A percentile compares a stretch with the other conserved stretches of the same genome.
Evolutionary conservation across 1,284 basidiomycete genomes (phyloP).

Genomic region (Coniophora puteana): DNA sequence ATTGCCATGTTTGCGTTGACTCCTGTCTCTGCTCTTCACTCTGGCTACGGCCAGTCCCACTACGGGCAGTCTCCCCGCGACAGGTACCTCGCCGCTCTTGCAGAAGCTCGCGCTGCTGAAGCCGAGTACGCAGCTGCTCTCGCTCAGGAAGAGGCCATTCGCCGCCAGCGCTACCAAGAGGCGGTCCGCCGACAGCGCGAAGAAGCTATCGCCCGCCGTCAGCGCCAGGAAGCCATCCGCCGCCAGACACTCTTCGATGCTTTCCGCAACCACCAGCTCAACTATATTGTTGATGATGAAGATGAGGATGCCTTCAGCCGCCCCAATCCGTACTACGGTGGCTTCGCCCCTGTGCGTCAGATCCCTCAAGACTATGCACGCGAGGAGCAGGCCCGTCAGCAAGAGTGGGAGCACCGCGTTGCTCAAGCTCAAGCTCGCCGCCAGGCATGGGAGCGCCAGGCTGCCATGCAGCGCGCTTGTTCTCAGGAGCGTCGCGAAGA

Average conservation of each 20-base stretch:
- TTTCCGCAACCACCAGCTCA: conserved; percentile 2
- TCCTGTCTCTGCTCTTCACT: conserved; percentile 6
- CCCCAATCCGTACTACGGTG: neutral
- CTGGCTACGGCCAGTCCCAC: neutral
- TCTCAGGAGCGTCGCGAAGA: neutral
- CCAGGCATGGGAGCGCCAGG: conserved; percentile 1
- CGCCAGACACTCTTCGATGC: conserved; percentile 6
- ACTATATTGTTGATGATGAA: neutral
- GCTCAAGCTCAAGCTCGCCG: conserved; percentile 4
- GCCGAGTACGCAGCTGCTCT: conserved; percentile 29
- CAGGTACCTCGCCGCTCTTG: conserved; percentile 22
- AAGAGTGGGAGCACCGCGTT: conserved; percentile 8
- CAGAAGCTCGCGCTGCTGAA: conserved; percentile 22
- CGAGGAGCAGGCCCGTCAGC: neutral
- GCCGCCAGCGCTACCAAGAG: conserved; percentile 25
- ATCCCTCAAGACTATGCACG: neutral
- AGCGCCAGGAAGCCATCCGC: conserved; percentile 3
- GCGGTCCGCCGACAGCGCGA: conserved; percentile 18
- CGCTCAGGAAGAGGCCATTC: conserved; percentile 19
- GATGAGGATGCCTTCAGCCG: neutral
- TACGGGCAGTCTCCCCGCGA: conserved; percentile 14
- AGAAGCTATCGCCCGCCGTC: conserved; percentile 4
- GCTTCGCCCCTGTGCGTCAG: neutral
- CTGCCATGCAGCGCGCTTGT: too few species aligned
- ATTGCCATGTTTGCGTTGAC: conserved; percentile 9